A percentile compares a stretch with the other conserved stretches of the same genome.
These are phyloP conservation scores for Coemansia umbellata DNA, from an alignment of 192 early-diverging fungal genomes.

Conservation along the genomic window DNA sequence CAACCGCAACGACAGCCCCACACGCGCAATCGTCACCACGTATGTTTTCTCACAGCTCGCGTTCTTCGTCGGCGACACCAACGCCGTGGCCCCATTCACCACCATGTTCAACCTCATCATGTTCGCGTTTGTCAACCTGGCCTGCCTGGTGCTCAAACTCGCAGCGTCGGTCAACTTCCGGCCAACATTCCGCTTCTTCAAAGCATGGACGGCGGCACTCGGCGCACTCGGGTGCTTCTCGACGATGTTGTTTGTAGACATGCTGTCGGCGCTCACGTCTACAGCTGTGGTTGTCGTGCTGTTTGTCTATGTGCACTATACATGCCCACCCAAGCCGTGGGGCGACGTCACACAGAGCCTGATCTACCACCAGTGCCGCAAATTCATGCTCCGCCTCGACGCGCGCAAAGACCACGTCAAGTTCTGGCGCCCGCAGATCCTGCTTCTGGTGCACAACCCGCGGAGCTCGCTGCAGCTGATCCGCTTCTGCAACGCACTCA, in stretches of 20 bases:
- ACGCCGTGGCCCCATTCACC: slow-evolving; percentile 62
- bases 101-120: slow-evolving; percentile 64
- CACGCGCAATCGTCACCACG: slow-evolving; percentile 32
- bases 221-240: slow-evolving; percentile 53
- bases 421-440: slow-evolving; percentile 70
- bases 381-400: slow-evolving; percentile 63
- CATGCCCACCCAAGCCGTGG: slow-evolving; percentile 64
- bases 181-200: slow-evolving; percentile 64
- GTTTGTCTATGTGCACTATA: slow-evolving; percentile 64
- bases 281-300: slow-evolving; percentile 53
- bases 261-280: slow-evolving; percentile 47
- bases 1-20: slow-evolving; percentile 18
- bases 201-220: slow-evolving; percentile 58
- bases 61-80: slow-evolving; percentile 59
- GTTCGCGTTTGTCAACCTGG: slow-evolving; percentile 62
- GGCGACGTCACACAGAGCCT: slow-evolving; percentile 67
- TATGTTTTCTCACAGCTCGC: slow-evolving; percentile 55
- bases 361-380: slow-evolving; percentile 72
- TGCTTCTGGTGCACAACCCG: slow-evolving; percentile 62
- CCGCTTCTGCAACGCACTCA: slow-evolving; percentile 64
- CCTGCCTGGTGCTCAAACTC: slow-evolving; percentile 62
- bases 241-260: slow-evolving; percentile 58
- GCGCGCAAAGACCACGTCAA: slow-evolving; percentile 64
- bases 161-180: slow-evolving; percentile 67
- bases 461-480: slow-evolving; percentile 55